A percentile compares a stretch with the other conserved stretches of the same genome.
These are phyloP conservation scores for Penicillium alfredii DNA, from an alignment of 495 filamentous ascomycete species.

Conservation along the genomic window DNA sequence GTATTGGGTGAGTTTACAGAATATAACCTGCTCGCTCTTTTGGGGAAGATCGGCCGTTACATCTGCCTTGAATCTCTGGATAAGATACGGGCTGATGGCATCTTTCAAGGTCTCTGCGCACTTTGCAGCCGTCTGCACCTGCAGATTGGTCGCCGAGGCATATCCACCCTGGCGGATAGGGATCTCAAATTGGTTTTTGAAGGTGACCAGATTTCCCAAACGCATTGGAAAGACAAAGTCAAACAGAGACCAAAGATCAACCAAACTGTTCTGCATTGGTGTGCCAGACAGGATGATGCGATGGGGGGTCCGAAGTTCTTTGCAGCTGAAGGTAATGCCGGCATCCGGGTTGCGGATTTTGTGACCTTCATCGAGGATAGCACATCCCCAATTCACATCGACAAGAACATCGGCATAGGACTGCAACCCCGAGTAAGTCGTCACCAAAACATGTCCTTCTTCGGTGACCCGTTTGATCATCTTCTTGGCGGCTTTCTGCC, in stretches of 20 bases:
- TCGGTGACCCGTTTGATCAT: slow-evolving; percentile 79
- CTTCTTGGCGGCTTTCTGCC: slow-evolving; percentile 59
- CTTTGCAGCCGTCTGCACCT: slow-evolving; percentile 84
- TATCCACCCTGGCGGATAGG: slow-evolving; percentile 90
- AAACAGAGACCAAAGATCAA: slow-evolving; percentile 95
- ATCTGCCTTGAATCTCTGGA: slow-evolving; percentile 91
- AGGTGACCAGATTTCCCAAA: slow-evolving; percentile 82
- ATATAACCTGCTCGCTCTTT: slow-evolving; percentile 92
- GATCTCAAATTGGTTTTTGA: slow-evolving; percentile 83
- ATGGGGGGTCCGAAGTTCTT: slow-evolving; percentile 80
- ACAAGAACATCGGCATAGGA: slow-evolving; percentile 76
- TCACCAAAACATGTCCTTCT: slow-evolving; percentile 87
- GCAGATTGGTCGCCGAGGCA: slow-evolving; percentile 84
- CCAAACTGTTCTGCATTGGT: slow-evolving; percentile 94
- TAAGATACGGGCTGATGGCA: slow-evolving; percentile 81
- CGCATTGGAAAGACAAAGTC: slow-evolving; percentile 97
- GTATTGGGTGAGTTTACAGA: slow-evolving; percentile 77
- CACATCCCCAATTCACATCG: slow-evolving; percentile 82
- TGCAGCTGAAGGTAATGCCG: slow-evolving; percentile 85
- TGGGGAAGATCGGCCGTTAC: slow-evolving; percentile 88
- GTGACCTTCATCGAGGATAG: slow-evolving; percentile 93
- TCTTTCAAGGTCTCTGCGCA: slow-evolving; percentile 89
- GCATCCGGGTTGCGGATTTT: slow-evolving; percentile 96
- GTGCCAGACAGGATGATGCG: slow-evolving; percentile 92
- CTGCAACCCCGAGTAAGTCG: slow-evolving; percentile 89